These are phyloP conservation scores for Setaria italica DNA, from an alignment of 202 grass and related monocot genomes.

Conservation along the genomic window DNA sequence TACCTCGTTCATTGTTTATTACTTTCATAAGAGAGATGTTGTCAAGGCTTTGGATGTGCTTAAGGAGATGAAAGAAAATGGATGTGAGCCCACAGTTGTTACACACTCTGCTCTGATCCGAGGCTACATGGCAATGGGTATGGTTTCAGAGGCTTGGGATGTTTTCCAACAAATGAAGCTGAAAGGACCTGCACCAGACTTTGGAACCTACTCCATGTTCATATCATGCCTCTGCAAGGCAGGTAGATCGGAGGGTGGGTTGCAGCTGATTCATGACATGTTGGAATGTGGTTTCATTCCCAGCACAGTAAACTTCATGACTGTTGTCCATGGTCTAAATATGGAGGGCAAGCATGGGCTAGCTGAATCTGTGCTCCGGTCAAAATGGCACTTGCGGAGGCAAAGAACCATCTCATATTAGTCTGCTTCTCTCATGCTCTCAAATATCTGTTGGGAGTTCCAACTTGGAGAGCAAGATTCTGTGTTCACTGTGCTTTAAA, in stretches of 20 bases:
- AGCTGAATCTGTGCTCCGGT: constrained; percentile 63
- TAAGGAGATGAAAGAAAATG: constrained; percentile 72
- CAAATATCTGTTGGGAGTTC: constrained; percentile 8
- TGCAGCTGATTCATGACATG: constrained; percentile 75
- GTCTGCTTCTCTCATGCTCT: background rate
- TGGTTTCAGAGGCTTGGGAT: constrained; percentile 79
- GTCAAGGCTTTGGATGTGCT: constrained; percentile 65
- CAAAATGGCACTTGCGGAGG: constrained; percentile 72
- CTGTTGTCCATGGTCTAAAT: constrained; percentile 82
- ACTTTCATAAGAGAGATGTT: constrained; percentile 75
- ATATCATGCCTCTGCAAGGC: constrained; percentile 79
- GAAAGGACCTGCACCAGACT: constrained; percentile 81
- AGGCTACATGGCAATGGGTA: constrained; percentile 73
- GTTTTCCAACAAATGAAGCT: constrained; percentile 80
- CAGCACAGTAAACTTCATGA: constrained; percentile 78
- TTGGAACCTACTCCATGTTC: constrained; percentile 88
- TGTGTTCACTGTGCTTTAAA: constrained; percentile 25
- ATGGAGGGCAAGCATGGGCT: constrained; percentile 76
- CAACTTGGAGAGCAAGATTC: background rate
- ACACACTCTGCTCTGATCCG: constrained; percentile 83
- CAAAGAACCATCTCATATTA: constrained; percentile 63
- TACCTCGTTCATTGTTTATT: constrained; percentile 86
- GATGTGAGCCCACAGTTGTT: constrained; percentile 67
- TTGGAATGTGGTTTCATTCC: constrained; percentile 70
- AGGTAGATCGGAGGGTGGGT: constrained; percentile 71